These are phyloP conservation scores for Musa acuminata DNA, from an alignment of 176 grass and related monocot genomes.

Conservation along the genomic window DNA sequence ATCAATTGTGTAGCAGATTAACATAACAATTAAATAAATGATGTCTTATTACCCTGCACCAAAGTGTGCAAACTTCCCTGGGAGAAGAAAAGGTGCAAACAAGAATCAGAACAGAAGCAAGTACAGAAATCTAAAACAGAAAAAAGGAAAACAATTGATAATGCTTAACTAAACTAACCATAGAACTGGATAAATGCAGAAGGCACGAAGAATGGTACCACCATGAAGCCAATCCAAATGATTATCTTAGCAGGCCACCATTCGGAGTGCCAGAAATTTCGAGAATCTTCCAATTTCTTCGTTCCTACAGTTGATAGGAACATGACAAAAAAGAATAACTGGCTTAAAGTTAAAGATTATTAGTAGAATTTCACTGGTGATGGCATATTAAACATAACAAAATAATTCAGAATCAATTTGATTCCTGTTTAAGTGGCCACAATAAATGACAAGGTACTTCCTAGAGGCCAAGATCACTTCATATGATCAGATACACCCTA, in stretches of 20 bases:
- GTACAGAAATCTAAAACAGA: not conserved
- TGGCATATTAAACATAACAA: too few relatives aligned
- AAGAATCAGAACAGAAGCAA: too few relatives aligned
- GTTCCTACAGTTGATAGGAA: constrained; percentile 67
- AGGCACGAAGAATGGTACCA: constrained; percentile 64
- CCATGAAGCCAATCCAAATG: constrained; percentile 73
- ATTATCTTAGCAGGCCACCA: constrained; percentile 87
- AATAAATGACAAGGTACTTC: too few relatives aligned
- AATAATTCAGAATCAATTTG: too few relatives aligned
- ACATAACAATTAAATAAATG: not conserved
- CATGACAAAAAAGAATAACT: constrained; percentile 96
- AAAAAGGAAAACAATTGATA: not conserved
- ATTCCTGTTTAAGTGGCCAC: too few relatives aligned
- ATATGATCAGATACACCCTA: too few relatives aligned
- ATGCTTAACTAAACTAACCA: constrained; percentile 35
- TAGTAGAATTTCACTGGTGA: not conserved
- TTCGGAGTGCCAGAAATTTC: constrained; percentile 92
- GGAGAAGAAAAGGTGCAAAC: not conserved
- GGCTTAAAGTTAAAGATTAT: constrained; percentile 5
- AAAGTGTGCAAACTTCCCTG: constrained; percentile 83
- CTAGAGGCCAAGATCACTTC: too few relatives aligned
- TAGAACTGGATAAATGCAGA: constrained; percentile 78
- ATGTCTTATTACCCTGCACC: constrained; percentile 66
- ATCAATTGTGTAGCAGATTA: constrained; percentile 5
- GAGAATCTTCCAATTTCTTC: constrained; percentile 47